Evolutionary conservation across 2,329 filamentous ascomycete genomes (phyloP).

Genomic region (Colletotrichum eremochloae): DNA sequence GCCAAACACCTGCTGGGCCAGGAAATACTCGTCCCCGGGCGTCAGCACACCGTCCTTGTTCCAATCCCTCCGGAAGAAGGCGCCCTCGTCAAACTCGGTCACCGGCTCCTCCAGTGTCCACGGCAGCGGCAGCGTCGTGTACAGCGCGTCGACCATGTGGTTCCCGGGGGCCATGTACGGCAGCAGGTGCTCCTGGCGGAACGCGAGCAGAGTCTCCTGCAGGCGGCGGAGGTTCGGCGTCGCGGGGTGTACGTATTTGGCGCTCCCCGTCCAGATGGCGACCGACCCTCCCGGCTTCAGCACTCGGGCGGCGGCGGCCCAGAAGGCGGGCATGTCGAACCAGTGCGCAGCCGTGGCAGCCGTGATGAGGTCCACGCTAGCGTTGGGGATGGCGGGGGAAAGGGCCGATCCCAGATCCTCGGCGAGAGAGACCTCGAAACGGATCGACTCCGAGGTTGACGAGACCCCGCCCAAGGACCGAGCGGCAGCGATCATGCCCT

Average conservation of each 20-base stretch:
- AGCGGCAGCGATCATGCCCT: slow-evolving; percentile 66
- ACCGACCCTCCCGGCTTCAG: slow-evolving; percentile 68
- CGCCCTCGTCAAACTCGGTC: slow-evolving; percentile 54
- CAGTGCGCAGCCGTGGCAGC: slow-evolving; percentile 67
- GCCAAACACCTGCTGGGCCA: slow-evolving; percentile 42
- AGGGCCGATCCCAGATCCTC: slow-evolving; percentile 56
- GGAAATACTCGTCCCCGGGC: slow-evolving; percentile 48
- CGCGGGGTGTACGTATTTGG: slow-evolving; percentile 47
- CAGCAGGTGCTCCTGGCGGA: slow-evolving; percentile 53
- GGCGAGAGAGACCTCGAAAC: slow-evolving; percentile 58
- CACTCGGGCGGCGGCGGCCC: slow-evolving; percentile 58
- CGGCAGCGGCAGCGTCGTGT: slow-evolving; percentile 60
- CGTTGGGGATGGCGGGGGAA: slow-evolving; percentile 47
- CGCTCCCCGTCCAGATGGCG: slow-evolving; percentile 61
- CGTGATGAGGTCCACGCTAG: slow-evolving; percentile 63
- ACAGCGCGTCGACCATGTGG: slow-evolving; percentile 54
- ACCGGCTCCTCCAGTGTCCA: slow-evolving; percentile 58
- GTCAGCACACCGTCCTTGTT: slow-evolving; percentile 46
- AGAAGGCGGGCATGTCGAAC: slow-evolving; percentile 69
- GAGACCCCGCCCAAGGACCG: slow-evolving; percentile 51
- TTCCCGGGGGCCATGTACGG: slow-evolving; percentile 60
- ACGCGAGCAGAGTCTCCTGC: slow-evolving; percentile 55
- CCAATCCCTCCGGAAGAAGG: slow-evolving; percentile 60
- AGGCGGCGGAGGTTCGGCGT: slow-evolving; percentile 58
- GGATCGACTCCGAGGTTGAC: slow-evolving; percentile 49